A percentile compares a stretch with the other conserved stretches of the same genome.
These are phyloP conservation scores for Aspergillus jensenii DNA, from an alignment of 2,329 filamentous ascomycete genomes.

Conservation along the genomic window DNA sequence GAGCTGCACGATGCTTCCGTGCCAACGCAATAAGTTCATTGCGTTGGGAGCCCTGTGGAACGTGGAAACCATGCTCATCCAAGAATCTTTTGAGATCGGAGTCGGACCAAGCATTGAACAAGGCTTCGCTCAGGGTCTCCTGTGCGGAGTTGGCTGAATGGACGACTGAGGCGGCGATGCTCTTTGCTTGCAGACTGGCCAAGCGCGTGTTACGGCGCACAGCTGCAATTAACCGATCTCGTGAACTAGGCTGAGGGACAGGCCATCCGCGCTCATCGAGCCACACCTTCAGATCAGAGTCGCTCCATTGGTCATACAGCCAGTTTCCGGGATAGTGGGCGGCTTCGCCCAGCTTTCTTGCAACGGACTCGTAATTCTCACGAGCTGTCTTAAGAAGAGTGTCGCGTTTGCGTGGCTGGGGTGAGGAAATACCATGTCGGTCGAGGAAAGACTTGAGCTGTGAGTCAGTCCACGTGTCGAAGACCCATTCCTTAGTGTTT, in stretches of 20 bases:
- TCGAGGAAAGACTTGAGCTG: conserved; percentile 92
- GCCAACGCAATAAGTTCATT: conserved; percentile 89
- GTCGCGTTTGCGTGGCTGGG: conserved; percentile 84
- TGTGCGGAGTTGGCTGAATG: conserved; percentile 69
- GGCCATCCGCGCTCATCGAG: conserved; percentile 85
- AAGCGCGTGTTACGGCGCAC: conserved; percentile 89
- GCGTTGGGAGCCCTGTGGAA: conserved; percentile 86
- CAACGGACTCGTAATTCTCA: conserved; percentile 74
- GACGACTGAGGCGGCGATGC: conserved; percentile 60
- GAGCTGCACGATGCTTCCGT: conserved; percentile 78
- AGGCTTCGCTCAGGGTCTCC: conserved; percentile 72
- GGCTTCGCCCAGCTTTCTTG: conserved; percentile 74
- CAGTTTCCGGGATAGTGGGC: conserved; percentile 89
- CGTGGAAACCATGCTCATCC: conserved; percentile 84
- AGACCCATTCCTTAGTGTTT: conserved; percentile 83
- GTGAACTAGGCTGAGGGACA: conserved; percentile 76
- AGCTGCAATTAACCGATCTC: conserved; percentile 83
- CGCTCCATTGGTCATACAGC: conserved; percentile 87
- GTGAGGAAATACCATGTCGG: conserved; percentile 80
- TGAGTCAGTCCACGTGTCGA: conserved; percentile 89
- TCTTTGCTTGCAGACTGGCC: conserved; percentile 67
- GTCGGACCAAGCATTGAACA: conserved; percentile 90
- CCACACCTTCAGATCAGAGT: conserved; percentile 92
- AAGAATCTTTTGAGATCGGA: conserved; percentile 86
- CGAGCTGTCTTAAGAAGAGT: conserved; percentile 74